Evolutionary conservation across 345 rosid species (phyloP).

Genomic region (Bruguiera sexangula): DNA sequence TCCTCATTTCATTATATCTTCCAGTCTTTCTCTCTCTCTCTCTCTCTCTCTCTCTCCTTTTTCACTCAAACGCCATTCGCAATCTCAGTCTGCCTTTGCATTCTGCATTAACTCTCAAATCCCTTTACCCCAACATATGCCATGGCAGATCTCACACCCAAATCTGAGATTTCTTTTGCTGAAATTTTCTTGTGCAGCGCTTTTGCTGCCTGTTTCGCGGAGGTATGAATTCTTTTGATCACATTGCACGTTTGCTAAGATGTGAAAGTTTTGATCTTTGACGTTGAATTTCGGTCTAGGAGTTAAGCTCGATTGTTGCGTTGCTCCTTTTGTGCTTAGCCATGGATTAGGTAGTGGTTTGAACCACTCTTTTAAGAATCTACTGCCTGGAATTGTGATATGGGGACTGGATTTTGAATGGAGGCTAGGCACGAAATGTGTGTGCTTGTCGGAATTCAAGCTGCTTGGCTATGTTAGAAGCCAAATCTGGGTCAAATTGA

Average conservation of each 20-base stretch:
- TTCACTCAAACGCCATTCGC: neutral
- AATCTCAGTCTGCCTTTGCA: neutral
- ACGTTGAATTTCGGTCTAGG: neutral
- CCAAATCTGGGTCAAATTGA: neutral
- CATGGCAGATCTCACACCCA: conserved; percentile 61
- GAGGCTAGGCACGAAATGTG: neutral
- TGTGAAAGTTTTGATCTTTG: neutral
- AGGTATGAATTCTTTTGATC: conserved; percentile 41
- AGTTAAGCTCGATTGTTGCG: neutral
- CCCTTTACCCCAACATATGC: too few relatives aligned
- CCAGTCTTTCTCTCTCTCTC: neutral
- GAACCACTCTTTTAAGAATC: neutral
- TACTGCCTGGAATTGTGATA: neutral
- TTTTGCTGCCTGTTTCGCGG: conserved; percentile 97
- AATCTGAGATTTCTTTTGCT: conserved; percentile 69
- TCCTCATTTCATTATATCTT: neutral
- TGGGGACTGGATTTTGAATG: neutral
- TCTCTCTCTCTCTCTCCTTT: neutral
- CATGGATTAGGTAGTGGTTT: neutral
- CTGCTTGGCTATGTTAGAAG: neutral
- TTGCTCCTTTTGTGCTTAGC: neutral
- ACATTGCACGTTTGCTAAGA: neutral
- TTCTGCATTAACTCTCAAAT: neutral
- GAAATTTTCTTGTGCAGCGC: conserved; percentile 90
- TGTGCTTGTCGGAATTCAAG: neutral